Evolutionary conservation across 2,329 filamentous ascomycete genomes (phyloP).

Genomic region (Ophidiomyces ophidiicola): DNA sequence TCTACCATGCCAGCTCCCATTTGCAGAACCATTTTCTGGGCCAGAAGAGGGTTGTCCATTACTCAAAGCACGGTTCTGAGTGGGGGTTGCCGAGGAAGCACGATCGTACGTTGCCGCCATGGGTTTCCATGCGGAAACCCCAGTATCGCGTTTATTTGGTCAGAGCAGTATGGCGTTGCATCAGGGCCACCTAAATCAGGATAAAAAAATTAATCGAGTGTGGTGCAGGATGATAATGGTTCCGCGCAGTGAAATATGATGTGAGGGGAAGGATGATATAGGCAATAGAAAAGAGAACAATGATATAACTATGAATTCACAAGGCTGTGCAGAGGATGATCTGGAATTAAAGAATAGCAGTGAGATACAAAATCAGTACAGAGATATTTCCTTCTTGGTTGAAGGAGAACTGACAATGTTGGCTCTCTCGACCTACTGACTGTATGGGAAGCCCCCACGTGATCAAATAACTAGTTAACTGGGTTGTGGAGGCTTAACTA

Average conservation of each 20-base stretch:
- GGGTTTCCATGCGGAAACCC: constrained; percentile 33
- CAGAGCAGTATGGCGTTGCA: constrained; percentile 12
- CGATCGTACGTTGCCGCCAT: constrained; percentile 36
- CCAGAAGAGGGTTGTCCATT: constrained; percentile 29
- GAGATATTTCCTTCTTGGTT: too few relatives aligned
- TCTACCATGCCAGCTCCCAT: constrained; percentile 30
- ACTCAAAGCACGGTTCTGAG: constrained; percentile 29
- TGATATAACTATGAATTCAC: too few relatives aligned
- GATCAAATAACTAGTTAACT: too few relatives aligned
- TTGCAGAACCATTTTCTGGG: constrained; percentile 28
- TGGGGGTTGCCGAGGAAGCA: constrained; percentile 32
- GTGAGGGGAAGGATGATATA: too few relatives aligned
- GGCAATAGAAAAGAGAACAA: too few relatives aligned
- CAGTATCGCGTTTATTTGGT: constrained; percentile 14
- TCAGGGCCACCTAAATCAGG: constrained; percentile 7
- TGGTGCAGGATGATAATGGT: not conserved
- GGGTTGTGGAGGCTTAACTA: too few relatives aligned
- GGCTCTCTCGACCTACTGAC: too few relatives aligned
- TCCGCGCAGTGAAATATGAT: not conserved
- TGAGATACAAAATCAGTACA: too few relatives aligned
- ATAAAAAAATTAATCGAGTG: not conserved
- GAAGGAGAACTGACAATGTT: too few relatives aligned
- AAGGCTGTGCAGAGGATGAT: too few relatives aligned
- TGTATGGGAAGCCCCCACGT: too few relatives aligned
- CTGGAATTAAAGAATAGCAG: too few relatives aligned